Evolutionary conservation across 2,329 filamentous ascomycete species (phyloP).

Genomic region (Bertia moriformis): DNA sequence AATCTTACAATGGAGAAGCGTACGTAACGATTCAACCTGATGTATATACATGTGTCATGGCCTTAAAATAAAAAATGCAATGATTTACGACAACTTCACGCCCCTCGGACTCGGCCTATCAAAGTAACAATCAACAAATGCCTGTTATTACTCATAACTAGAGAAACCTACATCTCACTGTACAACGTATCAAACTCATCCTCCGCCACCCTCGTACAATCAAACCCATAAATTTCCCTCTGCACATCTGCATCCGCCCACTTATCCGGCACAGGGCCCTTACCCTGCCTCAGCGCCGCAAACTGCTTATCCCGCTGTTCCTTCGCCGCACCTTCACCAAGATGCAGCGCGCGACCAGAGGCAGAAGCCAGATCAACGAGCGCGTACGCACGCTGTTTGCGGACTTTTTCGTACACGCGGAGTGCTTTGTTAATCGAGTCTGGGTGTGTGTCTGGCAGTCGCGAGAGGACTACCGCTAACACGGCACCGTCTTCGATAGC

Average conservation of each 20-base stretch:
- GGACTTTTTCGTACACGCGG: constrained; percentile 36
- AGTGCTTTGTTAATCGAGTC: constrained; percentile 30
- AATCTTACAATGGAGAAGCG: too few relatives aligned
- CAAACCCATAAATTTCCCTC: constrained; percentile 48
- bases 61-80: too few relatives aligned
- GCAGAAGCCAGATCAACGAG: constrained; percentile 38
- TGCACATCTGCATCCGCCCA: constrained; percentile 60
- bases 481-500: constrained; percentile 54
- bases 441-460: constrained; percentile 18
- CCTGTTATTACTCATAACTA: too few relatives aligned
- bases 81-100: too few relatives aligned
- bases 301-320: constrained; percentile 43
- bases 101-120: too few relatives aligned
- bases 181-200: constrained; percentile 34
- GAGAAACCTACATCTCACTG: too few relatives aligned
- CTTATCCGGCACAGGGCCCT: constrained; percentile 41
- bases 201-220: constrained; percentile 38
- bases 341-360: constrained; percentile 36
- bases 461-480: constrained; percentile 34
- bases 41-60: too few relatives aligned
- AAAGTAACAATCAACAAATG: too few relatives aligned
- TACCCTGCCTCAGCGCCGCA: constrained; percentile 28
- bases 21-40: too few relatives aligned
- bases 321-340: constrained; percentile 40
- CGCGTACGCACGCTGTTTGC: constrained; percentile 35